A percentile compares a stretch with the other conserved stretches of the same genome.
phyloP scores from a whole-genome alignment of 768 basidiomycete species.

The Leccinum rimulosum region DNA sequence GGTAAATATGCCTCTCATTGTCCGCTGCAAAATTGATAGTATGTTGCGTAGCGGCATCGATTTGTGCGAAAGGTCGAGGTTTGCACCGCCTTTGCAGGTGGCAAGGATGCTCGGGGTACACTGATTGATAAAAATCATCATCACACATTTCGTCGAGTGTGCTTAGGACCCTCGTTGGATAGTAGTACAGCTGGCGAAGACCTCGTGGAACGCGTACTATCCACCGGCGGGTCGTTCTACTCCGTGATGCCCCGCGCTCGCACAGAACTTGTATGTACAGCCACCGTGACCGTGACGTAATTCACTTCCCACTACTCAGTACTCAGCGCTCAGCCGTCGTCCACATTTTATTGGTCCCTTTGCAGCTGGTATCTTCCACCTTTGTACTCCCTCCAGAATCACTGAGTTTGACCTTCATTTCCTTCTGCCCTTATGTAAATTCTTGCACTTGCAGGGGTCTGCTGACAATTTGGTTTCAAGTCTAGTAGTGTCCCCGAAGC shows the following conservation, averaged over 20 bases:
- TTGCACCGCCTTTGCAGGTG: background rate
- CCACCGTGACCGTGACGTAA: too few relatives aligned
- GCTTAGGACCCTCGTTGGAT: background rate
- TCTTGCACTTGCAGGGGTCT: too few relatives aligned
- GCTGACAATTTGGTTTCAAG: too few relatives aligned
- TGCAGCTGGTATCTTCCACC: too few relatives aligned
- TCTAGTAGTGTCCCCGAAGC: too few relatives aligned
- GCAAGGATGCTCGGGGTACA: background rate
- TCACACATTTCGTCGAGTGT: background rate
- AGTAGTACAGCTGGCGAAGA: background rate
- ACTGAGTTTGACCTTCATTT: too few relatives aligned
- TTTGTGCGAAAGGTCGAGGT: background rate
- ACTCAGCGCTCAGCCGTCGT: too few relatives aligned
- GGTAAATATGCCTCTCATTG: background rate
- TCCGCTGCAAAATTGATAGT: background rate
- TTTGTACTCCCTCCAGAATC: too few relatives aligned
- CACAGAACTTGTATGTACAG: background rate
- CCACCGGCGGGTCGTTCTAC: conserved; percentile 2
- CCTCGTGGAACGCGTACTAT: conserved; percentile 17
- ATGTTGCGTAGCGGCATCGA: background rate
- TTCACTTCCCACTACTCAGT: too few relatives aligned
- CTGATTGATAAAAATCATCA: too few relatives aligned
- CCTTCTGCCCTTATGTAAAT: too few relatives aligned
- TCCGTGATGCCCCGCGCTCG: background rate
- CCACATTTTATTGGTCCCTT: too few relatives aligned